Evolutionary conservation across 1,284 basidiomycete genomes (phyloP).

Genomic region (Microbotryomycetes sp.): DNA sequence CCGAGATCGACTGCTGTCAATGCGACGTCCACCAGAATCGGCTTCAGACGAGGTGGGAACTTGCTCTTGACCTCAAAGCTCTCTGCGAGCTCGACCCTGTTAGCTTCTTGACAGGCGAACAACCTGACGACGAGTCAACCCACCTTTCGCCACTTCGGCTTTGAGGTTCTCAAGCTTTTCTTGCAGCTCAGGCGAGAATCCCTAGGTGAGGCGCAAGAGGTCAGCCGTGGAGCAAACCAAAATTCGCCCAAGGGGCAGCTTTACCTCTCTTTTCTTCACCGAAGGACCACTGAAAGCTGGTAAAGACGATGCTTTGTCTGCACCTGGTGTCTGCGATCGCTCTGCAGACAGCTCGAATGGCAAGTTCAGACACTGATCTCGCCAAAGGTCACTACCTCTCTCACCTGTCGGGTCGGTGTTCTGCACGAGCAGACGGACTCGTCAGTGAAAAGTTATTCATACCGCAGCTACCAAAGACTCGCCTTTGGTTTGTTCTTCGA

Average conservation of each 20-base stretch:
- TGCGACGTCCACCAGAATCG: constrained; percentile 62
- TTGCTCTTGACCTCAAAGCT: constrained; percentile 47
- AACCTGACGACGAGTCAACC: constrained; percentile 20
- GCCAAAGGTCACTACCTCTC: too few relatives aligned
- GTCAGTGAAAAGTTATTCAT: too few relatives aligned
- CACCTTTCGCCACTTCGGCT: constrained; percentile 55
- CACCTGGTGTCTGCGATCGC: constrained; percentile 25
- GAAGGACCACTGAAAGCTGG: not conserved
- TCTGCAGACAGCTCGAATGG: too few relatives aligned
- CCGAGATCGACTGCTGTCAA: constrained; percentile 70
- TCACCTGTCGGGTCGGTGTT: too few relatives aligned
- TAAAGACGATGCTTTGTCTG: not conserved
- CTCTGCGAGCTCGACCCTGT: constrained; percentile 24
- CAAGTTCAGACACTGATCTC: too few relatives aligned
- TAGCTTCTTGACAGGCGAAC: not conserved
- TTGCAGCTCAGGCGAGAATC: constrained; percentile 65
- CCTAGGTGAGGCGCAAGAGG: constrained; percentile 37
- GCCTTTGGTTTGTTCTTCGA: constrained; percentile 32
- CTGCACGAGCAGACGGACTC: too few relatives aligned
- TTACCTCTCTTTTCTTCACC: not conserved
- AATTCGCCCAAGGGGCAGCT: too few relatives aligned
- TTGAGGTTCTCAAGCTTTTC: constrained; percentile 58
- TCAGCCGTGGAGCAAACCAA: too few relatives aligned
- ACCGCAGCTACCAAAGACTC: too few relatives aligned
- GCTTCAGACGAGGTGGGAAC: constrained; percentile 77